These are phyloP conservation scores for Saccharomyces eubayanus DNA, from an alignment of 805 yeast species.

Conservation along the genomic window DNA sequence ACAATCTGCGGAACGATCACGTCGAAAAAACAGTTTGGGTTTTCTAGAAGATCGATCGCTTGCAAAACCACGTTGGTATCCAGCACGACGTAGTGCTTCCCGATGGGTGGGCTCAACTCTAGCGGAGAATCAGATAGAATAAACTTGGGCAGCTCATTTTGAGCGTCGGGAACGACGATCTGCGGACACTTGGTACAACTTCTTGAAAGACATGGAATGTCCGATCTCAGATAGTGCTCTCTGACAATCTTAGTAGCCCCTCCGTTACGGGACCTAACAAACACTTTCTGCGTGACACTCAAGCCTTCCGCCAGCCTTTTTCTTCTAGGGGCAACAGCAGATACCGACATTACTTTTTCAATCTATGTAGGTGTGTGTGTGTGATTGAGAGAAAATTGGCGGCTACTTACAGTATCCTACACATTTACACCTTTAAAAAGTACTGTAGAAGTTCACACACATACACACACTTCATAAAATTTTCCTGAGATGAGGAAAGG, in stretches of 20 bases:
- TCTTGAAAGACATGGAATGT: conserved; percentile 82
- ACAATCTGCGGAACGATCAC: conserved; percentile 94
- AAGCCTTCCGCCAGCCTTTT: conserved; percentile 44
- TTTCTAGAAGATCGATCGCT: conserved; percentile 86
- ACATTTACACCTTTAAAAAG: background rate
- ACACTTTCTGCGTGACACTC: conserved; percentile 78
- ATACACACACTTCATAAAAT: background rate
- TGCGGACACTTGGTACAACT: conserved; percentile 56
- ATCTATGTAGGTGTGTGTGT: background rate
- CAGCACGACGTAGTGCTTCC: conserved; percentile 71
- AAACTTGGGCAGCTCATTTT: conserved; percentile 57
- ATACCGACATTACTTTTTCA: conserved; percentile 9
- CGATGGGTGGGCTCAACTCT: conserved; percentile 37
- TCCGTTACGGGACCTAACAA: conserved; percentile 84
- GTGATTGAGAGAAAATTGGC: background rate
- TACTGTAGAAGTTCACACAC: background rate
- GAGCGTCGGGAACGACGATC: conserved; percentile 48
- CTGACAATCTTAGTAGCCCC: conserved; percentile 80
- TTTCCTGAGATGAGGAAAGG: background rate
- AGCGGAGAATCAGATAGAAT: conserved; percentile 59
- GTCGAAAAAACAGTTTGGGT: conserved; percentile 66
- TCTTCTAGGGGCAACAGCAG: conserved; percentile 21
- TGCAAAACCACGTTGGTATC: conserved; percentile 85
- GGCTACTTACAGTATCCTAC: too few species aligned
- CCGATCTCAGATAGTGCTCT: conserved; percentile 87